Conservation (phyloP, 2,329 filamentous ascomycete species). For the Ceratocystis destructans region DNA sequence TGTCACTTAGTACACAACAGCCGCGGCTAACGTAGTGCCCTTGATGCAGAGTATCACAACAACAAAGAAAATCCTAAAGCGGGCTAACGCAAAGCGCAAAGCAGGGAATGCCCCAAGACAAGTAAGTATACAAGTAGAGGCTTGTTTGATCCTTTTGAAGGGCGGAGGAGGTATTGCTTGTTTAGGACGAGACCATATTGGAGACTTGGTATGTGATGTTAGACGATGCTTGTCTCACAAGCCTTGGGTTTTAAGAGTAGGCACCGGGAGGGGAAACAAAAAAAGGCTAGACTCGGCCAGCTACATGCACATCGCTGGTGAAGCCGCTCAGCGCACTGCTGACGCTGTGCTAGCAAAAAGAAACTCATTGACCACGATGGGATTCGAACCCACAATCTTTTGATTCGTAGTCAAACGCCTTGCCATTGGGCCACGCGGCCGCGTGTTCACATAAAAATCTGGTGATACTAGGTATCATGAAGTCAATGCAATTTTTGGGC, state of each 20-base stretch:
- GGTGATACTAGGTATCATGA: too few relatives aligned
- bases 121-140: background rate
- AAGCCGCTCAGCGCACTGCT: background rate
- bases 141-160: background rate
- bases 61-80: background rate
- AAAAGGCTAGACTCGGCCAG: background rate
- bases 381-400: constrained; percentile 17
- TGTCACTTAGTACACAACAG: background rate
- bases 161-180: background rate
- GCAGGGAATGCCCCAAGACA: background rate
- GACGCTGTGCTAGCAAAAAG: background rate
- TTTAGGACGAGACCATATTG: background rate
- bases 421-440: constrained; percentile 17
- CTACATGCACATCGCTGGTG: background rate
- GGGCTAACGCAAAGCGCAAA: background rate
- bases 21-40: background rate
- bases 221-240: background rate
- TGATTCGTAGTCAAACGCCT: constrained; percentile 19
- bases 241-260: background rate
- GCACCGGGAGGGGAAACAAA: background rate
- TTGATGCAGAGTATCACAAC: background rate
- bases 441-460: background rate
- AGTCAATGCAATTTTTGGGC: background rate
- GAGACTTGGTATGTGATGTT: background rate
- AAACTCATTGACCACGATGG: constrained; percentile 11